Percentiles rank a stretch among this genome's conserved stretches.
phyloP scores from a whole-genome alignment of 1,284 basidiomycete species.

The Flammula alnicola region DNA sequence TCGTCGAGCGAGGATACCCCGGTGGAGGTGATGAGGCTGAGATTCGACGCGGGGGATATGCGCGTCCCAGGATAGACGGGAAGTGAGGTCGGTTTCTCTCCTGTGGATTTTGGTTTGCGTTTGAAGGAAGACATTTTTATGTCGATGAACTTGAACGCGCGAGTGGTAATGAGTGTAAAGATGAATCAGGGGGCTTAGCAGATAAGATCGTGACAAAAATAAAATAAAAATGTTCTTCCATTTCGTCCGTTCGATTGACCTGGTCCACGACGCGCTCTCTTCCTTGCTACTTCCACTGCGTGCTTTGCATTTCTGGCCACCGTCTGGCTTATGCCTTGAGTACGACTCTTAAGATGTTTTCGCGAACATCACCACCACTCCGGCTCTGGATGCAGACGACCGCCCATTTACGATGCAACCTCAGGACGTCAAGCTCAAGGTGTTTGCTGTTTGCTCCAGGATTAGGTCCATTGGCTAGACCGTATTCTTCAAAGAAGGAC shows the following conservation, averaged over 20 bases:
- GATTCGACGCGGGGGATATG: conserved; percentile 62
- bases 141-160: too few species aligned
- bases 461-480: too few species aligned
- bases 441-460: not conserved
- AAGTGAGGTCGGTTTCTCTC: conserved; percentile 43
- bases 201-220: conserved; percentile 18
- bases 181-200: too few species aligned
- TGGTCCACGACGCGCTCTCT: not conserved
- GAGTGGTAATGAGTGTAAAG: too few species aligned
- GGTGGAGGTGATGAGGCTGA: conserved; percentile 76
- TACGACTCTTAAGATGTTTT: not conserved
- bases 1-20: conserved; percentile 97
- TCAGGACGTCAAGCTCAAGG: not conserved
- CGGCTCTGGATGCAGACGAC: not conserved
- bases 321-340: not conserved
- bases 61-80: conserved; percentile 61
- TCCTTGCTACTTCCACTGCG: not conserved
- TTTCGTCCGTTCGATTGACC: not conserved
- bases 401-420: not conserved
- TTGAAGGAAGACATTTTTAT: conserved; percentile 84
- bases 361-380: not conserved
- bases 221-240: not conserved
- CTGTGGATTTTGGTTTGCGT: conserved; percentile 59
- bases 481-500: too few species aligned
- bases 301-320: not conserved